Percentiles rank a stretch among this genome's conserved stretches.
Conservation (phyloP, 257 asterid genomes). For the Ligustrum vulgare region DNA sequence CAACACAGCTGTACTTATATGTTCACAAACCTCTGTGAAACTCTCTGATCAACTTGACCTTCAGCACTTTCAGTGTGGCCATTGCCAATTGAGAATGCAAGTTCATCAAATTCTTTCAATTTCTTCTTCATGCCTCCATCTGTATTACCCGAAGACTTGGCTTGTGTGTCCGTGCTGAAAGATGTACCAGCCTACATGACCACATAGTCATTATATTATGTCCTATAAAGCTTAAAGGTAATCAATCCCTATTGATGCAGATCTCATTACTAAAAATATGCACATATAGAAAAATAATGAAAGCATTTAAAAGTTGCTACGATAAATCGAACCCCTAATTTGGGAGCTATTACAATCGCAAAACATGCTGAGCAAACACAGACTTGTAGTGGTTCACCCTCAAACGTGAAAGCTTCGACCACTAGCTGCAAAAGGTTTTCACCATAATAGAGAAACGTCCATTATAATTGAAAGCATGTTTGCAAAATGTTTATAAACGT, state of each 20-base stretch:
- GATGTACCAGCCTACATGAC: slow-evolving; percentile 63
- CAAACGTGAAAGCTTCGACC: neutral
- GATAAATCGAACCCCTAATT: neutral
- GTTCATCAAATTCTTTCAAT: slow-evolving; percentile 78
- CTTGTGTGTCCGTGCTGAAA: slow-evolving; percentile 57
- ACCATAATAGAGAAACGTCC: too few species aligned
- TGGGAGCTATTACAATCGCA: neutral
- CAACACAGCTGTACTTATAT: slow-evolving; percentile 11
- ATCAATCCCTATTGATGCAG: neutral
- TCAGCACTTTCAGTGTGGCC: slow-evolving; percentile 59
- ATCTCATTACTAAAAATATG: neutral
- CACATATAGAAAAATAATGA: neutral
- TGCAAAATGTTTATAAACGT: too few species aligned
- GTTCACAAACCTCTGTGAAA: slow-evolving; percentile 69
- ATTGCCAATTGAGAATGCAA: slow-evolving; percentile 77
- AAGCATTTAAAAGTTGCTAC: neutral
- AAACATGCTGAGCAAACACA: neutral
- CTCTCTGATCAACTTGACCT: slow-evolving; percentile 53
- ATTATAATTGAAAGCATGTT: too few species aligned
- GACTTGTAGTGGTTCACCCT: neutral
- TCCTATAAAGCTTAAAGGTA: neutral
- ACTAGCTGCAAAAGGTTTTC: too few species aligned
- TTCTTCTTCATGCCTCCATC: slow-evolving; percentile 65
- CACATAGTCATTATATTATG: slow-evolving; percentile 16
- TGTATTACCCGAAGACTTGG: slow-evolving; percentile 55